Base-by-base conservation (phyloP, 371 early-diverging fungal genomes). In the Mortierella sp. region DNA sequence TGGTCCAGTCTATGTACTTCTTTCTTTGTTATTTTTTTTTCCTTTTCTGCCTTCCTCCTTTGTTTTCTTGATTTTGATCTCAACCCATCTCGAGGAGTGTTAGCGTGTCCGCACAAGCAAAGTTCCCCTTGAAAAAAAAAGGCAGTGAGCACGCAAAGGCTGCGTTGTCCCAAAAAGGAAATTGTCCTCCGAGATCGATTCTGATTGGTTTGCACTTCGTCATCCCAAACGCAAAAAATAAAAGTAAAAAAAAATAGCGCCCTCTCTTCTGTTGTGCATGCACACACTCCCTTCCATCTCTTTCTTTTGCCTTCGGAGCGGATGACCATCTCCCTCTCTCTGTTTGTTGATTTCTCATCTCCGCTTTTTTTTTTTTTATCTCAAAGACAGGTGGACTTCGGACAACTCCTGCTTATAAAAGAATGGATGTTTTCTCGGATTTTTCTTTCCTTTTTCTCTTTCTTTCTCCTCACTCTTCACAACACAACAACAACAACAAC, bases 101-200 rank as follows among this genome's bases (percentile, higher is more conserved):
- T 48, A 48, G 48, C 48, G 14, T 48, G 48, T 48, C 48, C 1
- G 48, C 14, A 48, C 41, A 48, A 48, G 48, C 48, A 11, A 74
- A n/a, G 43, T 41, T 27, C 44, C 49, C 35, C 35, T 38, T 21
- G 38, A 32, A 48, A 32, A 38, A 60, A 32, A 18, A 51, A 51
- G 21, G 1, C 0, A 21, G 51, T 5, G 51, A 51, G 51, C 51
- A 21, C 11, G 3, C 43, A 43, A 54, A 49, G 54, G 56, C 35
- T 60, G 65, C 8, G 65, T 72, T n/a, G 12, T 18, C 79, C 75
- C 55, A 63, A 79, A 70, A 75, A 71, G 79, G 79, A 12, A 79
- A 79, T 24, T 79, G 24, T 71, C 35, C 16, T 74, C 79, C 79
- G 79, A 79, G 60, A 43, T 79, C n/a, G 32, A 18, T 49, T 43